Conservation (phyloP, 805 yeast species). For the Candida gorgasii region DNA sequence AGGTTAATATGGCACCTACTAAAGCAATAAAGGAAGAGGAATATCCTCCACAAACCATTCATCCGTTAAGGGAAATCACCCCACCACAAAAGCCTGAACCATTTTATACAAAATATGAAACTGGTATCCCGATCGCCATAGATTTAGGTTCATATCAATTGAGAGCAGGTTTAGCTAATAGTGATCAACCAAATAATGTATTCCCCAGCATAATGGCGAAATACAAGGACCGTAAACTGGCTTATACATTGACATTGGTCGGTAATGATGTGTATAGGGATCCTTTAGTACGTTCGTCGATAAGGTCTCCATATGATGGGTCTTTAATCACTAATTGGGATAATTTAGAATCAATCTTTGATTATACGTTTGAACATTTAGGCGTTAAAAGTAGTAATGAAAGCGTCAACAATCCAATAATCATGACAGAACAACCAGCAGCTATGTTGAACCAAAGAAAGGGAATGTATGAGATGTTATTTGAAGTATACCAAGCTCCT, state of each 20-base stretch:
- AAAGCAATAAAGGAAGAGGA: slow-evolving; percentile 18
- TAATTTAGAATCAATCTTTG: slow-evolving; percentile 74
- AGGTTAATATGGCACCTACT: slow-evolving; percentile 16
- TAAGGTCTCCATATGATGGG: slow-evolving; percentile 85
- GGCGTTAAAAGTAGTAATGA: slow-evolving; percentile 55
- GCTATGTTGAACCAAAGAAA: slow-evolving; percentile 69
- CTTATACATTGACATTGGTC: slow-evolving; percentile 61
- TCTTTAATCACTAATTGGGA: slow-evolving; percentile 92
- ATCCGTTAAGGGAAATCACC: slow-evolving; percentile 42
- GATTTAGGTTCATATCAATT: slow-evolving; percentile 75
- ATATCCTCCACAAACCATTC: slow-evolving; percentile 43
- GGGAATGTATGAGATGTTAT: slow-evolving; percentile 76
- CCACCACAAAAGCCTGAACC: slow-evolving; percentile 46
- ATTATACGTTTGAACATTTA: slow-evolving; percentile 78
- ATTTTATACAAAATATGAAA: slow-evolving; percentile 47
- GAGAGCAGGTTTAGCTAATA: slow-evolving; percentile 59
- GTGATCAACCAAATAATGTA: slow-evolving; percentile 51
- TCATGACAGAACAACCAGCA: slow-evolving; percentile 78
- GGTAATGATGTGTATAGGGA: slow-evolving; percentile 85
- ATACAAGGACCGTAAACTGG: slow-evolving; percentile 75
- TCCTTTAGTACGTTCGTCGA: slow-evolving; percentile 62
- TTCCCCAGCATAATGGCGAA: slow-evolving; percentile 72
- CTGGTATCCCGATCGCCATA: slow-evolving; percentile 76
- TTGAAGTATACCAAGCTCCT: slow-evolving; percentile 80
- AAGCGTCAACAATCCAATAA: slow-evolving; percentile 71